Evolutionary conservation across 2,329 filamentous ascomycete species (phyloP).

Genomic region (Pyricularia grisea): DNA sequence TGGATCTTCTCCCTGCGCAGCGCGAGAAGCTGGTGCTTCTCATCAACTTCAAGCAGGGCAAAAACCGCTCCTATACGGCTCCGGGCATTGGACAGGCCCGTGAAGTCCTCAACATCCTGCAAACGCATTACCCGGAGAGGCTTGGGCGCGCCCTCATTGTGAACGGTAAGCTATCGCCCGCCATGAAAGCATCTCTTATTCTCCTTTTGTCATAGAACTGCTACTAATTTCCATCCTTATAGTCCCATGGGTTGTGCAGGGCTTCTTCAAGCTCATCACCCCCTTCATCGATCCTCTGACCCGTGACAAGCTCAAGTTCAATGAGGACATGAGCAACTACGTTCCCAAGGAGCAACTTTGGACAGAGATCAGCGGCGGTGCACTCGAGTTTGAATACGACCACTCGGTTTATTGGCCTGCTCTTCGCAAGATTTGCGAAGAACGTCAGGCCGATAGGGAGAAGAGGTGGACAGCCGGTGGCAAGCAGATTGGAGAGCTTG

Average conservation of each 20-base stretch:
- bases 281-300: conserved; percentile 96
- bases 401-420: conserved; percentile 85
- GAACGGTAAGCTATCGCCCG: conserved; percentile 53
- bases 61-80: conserved; percentile 60
- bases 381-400: conserved; percentile 81
- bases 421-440: conserved; percentile 59
- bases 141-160: conserved; percentile 82
- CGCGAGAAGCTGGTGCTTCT: conserved; percentile 81
- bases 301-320: conserved; percentile 92
- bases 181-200: background rate
- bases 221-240: conserved; percentile 1
- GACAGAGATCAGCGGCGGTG: conserved; percentile 62
- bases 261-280: conserved; percentile 93
- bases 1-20: conserved; percentile 78
- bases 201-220: conserved; percentile 7
- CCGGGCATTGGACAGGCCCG: conserved; percentile 68
- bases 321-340: conserved; percentile 78
- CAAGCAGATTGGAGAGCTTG: conserved; percentile 74
- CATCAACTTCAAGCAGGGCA: conserved; percentile 83
- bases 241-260: conserved; percentile 87
- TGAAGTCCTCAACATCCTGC: conserved; percentile 82
- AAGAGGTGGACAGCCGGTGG: conserved; percentile 74
- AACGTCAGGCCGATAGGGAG: conserved; percentile 51
- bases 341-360: conserved; percentile 77
- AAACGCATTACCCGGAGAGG: conserved; percentile 92